Base-by-base conservation (phyloP, 768 basidiomycete species). In the Rhodotorula kratochvilovae region DNA sequence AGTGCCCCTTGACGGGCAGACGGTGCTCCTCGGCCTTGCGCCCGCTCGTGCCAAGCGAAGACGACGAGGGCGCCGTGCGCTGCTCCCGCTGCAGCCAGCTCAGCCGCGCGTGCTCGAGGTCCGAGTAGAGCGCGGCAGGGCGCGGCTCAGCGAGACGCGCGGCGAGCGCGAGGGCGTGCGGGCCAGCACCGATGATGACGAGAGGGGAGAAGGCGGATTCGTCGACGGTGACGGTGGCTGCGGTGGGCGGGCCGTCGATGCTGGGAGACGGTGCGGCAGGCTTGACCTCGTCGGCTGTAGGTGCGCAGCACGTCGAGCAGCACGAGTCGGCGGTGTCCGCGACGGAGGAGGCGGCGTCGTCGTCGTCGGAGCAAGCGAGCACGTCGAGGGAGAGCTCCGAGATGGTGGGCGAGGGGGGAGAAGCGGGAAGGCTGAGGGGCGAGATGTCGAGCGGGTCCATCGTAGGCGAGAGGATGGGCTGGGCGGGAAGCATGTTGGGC, bases 91-190 rank as follows among this genome's bases (percentile, higher is more conserved):
- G 69, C 4, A 79, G 70, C 76, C 77, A 79, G 51, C 59, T 55
- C n/a, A 76, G 70, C 0, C 77, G 71, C 10, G 75, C 72, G 67
- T 79, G 78, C 68, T 79, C 78, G 23, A 76, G 67, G 48, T 79
- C 77, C 13, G 75, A 74, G 64, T 77, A 79, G 21, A 79, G 69
- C 0, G 77, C 75, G 3, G 72, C 74, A 0, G 78, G 78, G 2
- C 68, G 71, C 1, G 58, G 64, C 46, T 79, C 78, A 54, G 61
- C 61, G 1, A 79, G 65, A 10, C 77, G 67, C 0, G 76, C 68
- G 8, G 76, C 72, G 39, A 72, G 53, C 4, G 77, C 78, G n/a
- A 79, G 72, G 10, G 68, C 70, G 55, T 77, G 75, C 27, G 78
- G 78, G 3, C 78, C 78, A 1, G 68, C 76, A 48, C 78, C 78